Conservation (phyloP, 2,329 filamentous ascomycete genomes). For the Lecanicillium sp. region DNA sequence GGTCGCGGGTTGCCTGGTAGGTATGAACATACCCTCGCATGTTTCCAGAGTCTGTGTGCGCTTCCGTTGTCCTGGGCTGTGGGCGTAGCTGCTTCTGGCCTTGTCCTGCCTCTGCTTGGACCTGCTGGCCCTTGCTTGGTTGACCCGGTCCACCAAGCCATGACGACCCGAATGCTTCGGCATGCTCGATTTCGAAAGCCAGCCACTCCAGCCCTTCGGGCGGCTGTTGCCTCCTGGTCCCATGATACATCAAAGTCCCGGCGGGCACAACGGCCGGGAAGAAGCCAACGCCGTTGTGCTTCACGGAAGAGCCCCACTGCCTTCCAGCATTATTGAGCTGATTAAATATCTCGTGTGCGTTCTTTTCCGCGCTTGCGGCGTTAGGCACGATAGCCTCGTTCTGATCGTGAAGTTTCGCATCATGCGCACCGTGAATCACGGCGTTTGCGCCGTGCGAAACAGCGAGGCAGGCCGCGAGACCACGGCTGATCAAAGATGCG, state of each 20-base stretch:
- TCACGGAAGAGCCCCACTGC: slow-evolving; percentile 65
- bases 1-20: slow-evolving; percentile 49
- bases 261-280: slow-evolving; percentile 58
- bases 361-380: slow-evolving; percentile 31
- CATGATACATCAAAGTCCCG: slow-evolving; percentile 63
- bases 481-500: no score
- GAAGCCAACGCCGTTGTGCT: slow-evolving; percentile 70
- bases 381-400: slow-evolving; percentile 23
- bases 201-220: slow-evolving; percentile 59
- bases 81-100: background rate
- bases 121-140: slow-evolving; percentile 24
- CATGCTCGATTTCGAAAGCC: slow-evolving; percentile 71
- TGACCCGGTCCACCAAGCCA: no score
- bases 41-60: slow-evolving; percentile 6
- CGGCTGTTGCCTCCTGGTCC: slow-evolving; percentile 34
- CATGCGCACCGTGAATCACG: background rate
- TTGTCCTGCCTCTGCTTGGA: background rate
- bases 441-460: background rate
- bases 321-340: slow-evolving; percentile 63
- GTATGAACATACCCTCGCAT: slow-evolving; percentile 57
- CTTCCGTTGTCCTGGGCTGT: background rate
- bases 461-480: no score
- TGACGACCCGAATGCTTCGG: slow-evolving; percentile 58
- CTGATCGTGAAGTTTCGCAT: no score
- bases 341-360: slow-evolving; percentile 64